Base-by-base conservation (phyloP, 306 rosid genomes). In the Sphenostylis stenocarpa region DNA sequence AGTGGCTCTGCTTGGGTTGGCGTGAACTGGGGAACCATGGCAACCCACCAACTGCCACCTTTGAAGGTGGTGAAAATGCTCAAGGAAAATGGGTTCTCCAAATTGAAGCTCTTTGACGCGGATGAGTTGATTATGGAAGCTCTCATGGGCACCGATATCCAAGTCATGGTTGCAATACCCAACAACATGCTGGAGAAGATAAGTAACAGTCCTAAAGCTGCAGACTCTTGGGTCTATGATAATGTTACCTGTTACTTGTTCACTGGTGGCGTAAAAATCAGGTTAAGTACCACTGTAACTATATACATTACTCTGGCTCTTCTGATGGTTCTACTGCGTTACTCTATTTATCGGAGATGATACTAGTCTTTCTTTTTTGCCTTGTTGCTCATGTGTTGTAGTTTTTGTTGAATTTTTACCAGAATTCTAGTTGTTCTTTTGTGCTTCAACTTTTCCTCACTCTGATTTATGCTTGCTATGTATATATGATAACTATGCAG, bases 1-100 rank as follows among this genome's bases (percentile, higher is more conserved):
- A 28, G 53, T 34, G 85, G 84, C 10, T 41, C n/a, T 70, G 81
- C 64, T 11, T 80, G 90, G 79, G 83, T 93, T 47, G 98, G 97
- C 16, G 93, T 89, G 66, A 93, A 93, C 81, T 93, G 98, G 98
- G 98, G 98, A 67, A 93, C 97, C 16, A 85, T 86, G 88, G 86
- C 95, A 0, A 86, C 82, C 5, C 88, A 84, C 75, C 87, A 87
- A 36, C 90, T 91, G 60, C 86, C 93, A 0, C 85, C 91, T 0
- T 79, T 83, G 76, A 91, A 81, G 69, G 91, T 91, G 43, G 97
- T 91, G 10, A 82, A 80, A 81, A 88, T 93, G 97, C 86, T 93
- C 17, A 69, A 34, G 17, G 83, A 86, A 16, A 91, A 93, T 73
- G 97, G 97, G 84, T 79, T 93, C 61, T 17, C 10, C 1, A 88